Conservation (phyloP, 2,329 filamentous ascomycete genomes). For the Trichoderma pleuroti region DNA sequence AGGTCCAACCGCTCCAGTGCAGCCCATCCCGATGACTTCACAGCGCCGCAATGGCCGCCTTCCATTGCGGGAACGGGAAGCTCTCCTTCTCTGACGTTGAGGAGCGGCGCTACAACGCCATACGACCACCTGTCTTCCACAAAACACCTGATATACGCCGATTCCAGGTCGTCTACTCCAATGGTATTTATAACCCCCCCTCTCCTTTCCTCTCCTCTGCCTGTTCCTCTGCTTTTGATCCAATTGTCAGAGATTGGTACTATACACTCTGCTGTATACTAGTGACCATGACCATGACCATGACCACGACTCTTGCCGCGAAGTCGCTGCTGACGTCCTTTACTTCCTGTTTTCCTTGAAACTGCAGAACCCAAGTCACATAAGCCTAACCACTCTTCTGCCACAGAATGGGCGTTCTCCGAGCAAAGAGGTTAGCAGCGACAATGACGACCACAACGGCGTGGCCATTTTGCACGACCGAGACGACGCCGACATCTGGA, state of each 20-base stretch:
- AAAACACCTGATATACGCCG: constrained; percentile 25
- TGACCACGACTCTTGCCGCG: constrained; percentile 12
- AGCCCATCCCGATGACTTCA: constrained; percentile 21
- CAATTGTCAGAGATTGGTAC: neutral
- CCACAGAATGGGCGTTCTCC: constrained; percentile 31
- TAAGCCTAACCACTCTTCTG: constrained; percentile 40
- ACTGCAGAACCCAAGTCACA: constrained; percentile 40
- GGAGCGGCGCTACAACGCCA: constrained; percentile 28
- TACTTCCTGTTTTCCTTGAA: neutral
- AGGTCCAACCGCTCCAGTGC: constrained; percentile 19
- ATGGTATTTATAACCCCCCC: constrained; percentile 24
- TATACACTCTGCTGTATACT: neutral
- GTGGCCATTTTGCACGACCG: constrained; percentile 42
- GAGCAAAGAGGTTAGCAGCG: constrained; percentile 33
- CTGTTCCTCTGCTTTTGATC: neutral
- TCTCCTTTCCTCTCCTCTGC: neutral
- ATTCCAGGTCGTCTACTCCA: constrained; percentile 30
- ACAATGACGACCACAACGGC: constrained; percentile 28
- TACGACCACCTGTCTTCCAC: constrained; percentile 23
- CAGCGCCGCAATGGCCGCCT: constrained; percentile 28
- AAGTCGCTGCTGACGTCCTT: constrained; percentile 17
- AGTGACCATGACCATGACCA: neutral
- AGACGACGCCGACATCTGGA: constrained; percentile 43
- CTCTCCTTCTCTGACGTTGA: constrained; percentile 25
- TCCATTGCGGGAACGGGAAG: constrained; percentile 27